phyloP scores from a whole-genome alignment of 192 early-diverging fungal genomes.

The Rhizophagus clarus region DNA sequence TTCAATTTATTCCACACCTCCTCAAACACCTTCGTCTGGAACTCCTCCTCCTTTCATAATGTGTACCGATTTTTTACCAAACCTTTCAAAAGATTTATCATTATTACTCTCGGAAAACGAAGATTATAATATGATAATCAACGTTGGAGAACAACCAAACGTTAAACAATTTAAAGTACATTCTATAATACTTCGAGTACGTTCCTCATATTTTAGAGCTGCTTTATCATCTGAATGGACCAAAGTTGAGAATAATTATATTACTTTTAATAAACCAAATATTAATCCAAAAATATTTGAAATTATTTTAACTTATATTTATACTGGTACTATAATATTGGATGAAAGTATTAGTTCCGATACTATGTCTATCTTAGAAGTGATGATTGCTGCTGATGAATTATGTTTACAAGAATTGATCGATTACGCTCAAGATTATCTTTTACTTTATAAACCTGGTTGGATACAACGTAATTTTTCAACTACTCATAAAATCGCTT shows the following conservation, averaged over 20 bases:
- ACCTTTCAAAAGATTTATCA: constrained; percentile 8
- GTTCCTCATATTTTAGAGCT: constrained; percentile 12
- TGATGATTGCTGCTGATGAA: constrained; percentile 24
- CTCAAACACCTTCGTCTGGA: background rate
- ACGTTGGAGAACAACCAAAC: constrained; percentile 12
- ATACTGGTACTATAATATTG: constrained; percentile 17
- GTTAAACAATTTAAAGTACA: constrained; percentile 21
- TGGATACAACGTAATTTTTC: constrained; percentile 25
- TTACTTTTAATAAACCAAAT: constrained; percentile 31
- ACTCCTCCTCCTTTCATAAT: background rate
- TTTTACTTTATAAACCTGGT: constrained; percentile 6
- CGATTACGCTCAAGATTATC: constrained; percentile 2
- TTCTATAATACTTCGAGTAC: constrained; percentile 16
- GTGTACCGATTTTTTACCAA: background rate
- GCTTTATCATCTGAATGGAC: constrained; percentile 28
- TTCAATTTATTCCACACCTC: background rate
- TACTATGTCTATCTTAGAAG: background rate
- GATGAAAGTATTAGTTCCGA: background rate
- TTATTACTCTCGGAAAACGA: constrained; percentile 6
- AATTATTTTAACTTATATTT: constrained; percentile 26
- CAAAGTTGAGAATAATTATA: constrained; percentile 2
- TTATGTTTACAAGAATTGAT: constrained; percentile 22
- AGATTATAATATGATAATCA: constrained; percentile 17
- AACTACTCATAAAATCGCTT: background rate
- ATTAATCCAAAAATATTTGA: constrained; percentile 18